Base-by-base conservation (phyloP, 2,329 filamentous ascomycete genomes). In the Exophiala sideris region DNA sequence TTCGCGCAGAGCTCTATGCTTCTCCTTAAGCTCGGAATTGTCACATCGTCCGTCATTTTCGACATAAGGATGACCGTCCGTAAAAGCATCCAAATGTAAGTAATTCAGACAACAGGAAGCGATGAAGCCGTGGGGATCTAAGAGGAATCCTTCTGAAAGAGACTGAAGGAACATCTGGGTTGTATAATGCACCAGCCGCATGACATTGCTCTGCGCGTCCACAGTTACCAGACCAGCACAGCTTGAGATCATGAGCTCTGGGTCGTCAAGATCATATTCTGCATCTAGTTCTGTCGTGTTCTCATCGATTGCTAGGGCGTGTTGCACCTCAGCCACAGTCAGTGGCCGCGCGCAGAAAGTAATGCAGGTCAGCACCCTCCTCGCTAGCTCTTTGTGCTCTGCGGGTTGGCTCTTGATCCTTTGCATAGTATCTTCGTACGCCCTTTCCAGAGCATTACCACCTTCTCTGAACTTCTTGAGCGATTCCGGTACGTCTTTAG, bases 221-320 rank as follows among this genome's bases (percentile, higher is more conserved):
- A 75, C 36, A 0, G 67, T 71, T 2, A 79, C 69, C 8, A 79
- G 48, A 0, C 76, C 75, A 32, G 68, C 69, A 52, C 74, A 79
- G 1, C 66, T 63, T 3, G 70, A 70, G 0, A 75, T 52, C 1
- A 76, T 53, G 1, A 50, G 32, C 6, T 59, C 58, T 12, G 54
- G 42, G 18, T 63, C 55, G 21, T 58, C 47, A 10, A 67, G 36
- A n/a, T 55, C 56, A 9, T 55, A 48, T 29, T 56, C 48, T 33
- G 52, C 42, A 12, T 58, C 48, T 38, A 59, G 20, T 3, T 48
- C 45, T 16, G 32, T 35, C n/a, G 49, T 54, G 4, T 51, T 54
- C 9, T 52, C 35, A 38, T 59, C 49, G 32, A 67, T 56, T 6
- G 53, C 61, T 24, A 63, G 35, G 3, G 63, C 63, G 56, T 67